These are phyloP conservation scores for Yamadazyma friedrichii DNA, from an alignment of 1,139 yeast genomes.

Conservation along the genomic window DNA sequence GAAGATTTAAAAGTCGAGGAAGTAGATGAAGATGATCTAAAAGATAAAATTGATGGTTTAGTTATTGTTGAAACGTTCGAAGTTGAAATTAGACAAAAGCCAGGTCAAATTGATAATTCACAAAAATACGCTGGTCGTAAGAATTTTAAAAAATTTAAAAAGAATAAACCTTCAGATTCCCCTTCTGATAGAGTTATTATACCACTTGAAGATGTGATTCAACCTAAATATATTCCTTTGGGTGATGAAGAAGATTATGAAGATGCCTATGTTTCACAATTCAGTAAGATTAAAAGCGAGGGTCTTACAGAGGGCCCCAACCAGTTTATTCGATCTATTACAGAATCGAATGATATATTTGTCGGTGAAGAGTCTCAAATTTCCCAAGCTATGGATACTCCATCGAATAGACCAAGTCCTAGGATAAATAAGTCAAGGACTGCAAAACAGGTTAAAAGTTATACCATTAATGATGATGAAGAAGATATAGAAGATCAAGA, in stretches of 20 bases:
- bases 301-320: too few species aligned
- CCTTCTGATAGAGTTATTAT: constrained; percentile 16
- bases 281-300: not conserved
- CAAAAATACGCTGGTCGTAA: constrained; percentile 23
- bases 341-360: constrained; percentile 5
- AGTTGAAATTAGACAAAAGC: constrained; percentile 16
- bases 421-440: not conserved
- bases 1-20: constrained; percentile 23
- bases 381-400: not conserved
- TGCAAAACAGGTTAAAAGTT: not conserved
- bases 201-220: constrained; percentile 10
- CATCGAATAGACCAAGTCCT: constrained; percentile 6
- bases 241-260: constrained; percentile 4
- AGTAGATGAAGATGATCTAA: constrained; percentile 9
- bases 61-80: constrained; percentile 39
- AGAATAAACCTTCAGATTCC: constrained; percentile 3
- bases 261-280: not conserved
- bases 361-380: constrained; percentile 8
- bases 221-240: not conserved
- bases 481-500: constrained; percentile 33
- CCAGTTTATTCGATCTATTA: not conserved
- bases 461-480: constrained; percentile 26
- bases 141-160: constrained; percentile 37
- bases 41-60: constrained; percentile 20
- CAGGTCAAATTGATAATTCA: constrained; percentile 6